phyloP scores from a whole-genome alignment of 371 early-diverging fungal species.

The Enterospora canceri region DNA sequence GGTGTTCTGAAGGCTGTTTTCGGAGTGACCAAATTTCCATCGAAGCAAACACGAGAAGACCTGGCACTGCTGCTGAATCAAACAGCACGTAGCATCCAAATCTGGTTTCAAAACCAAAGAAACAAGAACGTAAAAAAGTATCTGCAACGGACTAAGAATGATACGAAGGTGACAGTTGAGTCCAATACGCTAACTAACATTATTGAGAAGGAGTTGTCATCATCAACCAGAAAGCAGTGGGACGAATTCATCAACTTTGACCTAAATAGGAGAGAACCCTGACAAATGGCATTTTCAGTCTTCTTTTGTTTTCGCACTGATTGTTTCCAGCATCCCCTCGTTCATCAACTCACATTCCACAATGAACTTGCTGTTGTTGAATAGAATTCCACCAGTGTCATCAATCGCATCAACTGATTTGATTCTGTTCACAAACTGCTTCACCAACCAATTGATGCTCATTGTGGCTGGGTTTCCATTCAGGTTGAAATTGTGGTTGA shows the following conservation, averaged over 20 bases:
- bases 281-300: too few relatives aligned
- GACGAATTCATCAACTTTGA: conserved; percentile 9
- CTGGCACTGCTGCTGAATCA: conserved; percentile 41
- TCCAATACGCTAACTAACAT: conserved; percentile 10
- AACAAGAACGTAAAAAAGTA: neutral
- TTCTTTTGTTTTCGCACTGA: neutral
- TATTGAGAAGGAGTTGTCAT: conserved; percentile 12
- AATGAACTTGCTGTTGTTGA: too few relatives aligned
- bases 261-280: too few relatives aligned
- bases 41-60: conserved; percentile 37
- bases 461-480: neutral
- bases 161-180: conserved; percentile 4
- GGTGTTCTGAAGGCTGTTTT: conserved; percentile 37
- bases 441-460: neutral
- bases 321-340: neutral
- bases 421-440: neutral
- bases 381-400: too few relatives aligned
- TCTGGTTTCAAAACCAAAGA: conserved; percentile 53
- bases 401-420: neutral
- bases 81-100: conserved; percentile 31
- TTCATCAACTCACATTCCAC: too few relatives aligned
- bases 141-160: neutral
- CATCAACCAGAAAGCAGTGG: neutral
- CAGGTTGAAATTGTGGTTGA: neutral
- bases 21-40: conserved; percentile 43